Evolutionary conservation across 73 alveolate species (phyloP), one percentile per base, ranked within the genome.

Genomic region (Paraurostyla sp.): DNA sequence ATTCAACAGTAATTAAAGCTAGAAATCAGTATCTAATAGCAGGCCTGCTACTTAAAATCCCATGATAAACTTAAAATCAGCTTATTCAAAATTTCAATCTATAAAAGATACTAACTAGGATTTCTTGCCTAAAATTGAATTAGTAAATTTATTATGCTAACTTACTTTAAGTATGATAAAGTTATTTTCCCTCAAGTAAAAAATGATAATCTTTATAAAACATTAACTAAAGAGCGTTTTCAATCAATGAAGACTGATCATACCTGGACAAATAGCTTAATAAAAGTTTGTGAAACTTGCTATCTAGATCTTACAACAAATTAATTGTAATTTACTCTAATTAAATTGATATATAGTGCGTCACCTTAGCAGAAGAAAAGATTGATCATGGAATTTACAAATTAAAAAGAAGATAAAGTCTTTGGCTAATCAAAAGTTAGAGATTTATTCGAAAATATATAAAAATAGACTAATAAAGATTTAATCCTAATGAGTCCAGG

Each of bases 271-370:
- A 63, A 51, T 58, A 63, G 73, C 16, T 36, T 78, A 32, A 75
- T 92, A 0, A 88, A 81, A 71, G 94, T 92, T 23, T 92, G 97
- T 71, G 93, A 92, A 46, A 90, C 46, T 49, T 92, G 97, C 87
- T 92, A 76, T 68, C 58, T 92, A 9, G 92, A 87, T 27, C 63
- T 80, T 38, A 92, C 97, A 3, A 75, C 88, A 4, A 83, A 73
- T 36, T 38, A 83, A 69, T 91, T 49, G 89, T 50, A 38, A 78
- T 11, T 43, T n/a, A 18, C 48, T 76, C 23, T 49, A 2, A n/a
- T 11, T 45, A 30, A 76, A 22, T 50, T 33, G 76, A 9, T 6
- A 43, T 2, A 6, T 65, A 65, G 82, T 65, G 82, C 82, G 9
- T 65, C 82, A 23, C 56, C 80, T 9, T 51, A 51, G 30, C 32